These are phyloP conservation scores for Fomitopsis betulina DNA, from an alignment of 1,284 basidiomycete genomes.

Conservation along the genomic window DNA sequence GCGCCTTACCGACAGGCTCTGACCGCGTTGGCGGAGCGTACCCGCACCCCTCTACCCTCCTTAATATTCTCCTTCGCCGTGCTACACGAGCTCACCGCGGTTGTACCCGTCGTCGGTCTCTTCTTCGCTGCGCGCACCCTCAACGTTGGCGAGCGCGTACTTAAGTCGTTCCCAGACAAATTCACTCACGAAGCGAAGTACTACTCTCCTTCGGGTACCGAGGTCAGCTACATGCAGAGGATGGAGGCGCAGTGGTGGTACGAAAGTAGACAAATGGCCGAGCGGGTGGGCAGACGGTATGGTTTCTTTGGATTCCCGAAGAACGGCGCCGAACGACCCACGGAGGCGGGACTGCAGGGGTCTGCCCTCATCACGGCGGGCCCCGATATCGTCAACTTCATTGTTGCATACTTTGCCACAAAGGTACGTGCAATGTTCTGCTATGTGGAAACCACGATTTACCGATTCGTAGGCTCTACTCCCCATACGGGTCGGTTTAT, in stretches of 20 bases:
- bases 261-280: slow-evolving; percentile 72
- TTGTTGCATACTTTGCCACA: slow-evolving; percentile 80
- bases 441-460: too few relatives aligned
- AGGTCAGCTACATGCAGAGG: slow-evolving; percentile 36
- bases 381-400: slow-evolving; percentile 72
- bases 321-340: slow-evolving; percentile 24
- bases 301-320: slow-evolving; percentile 81
- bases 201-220: slow-evolving; percentile 3
- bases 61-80: slow-evolving; percentile 78
- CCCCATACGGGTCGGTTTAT: slow-evolving; percentile 72
- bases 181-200: not conserved
- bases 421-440: slow-evolving; percentile 53
- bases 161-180: slow-evolving; percentile 33
- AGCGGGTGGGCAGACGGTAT: slow-evolving; percentile 72
- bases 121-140: slow-evolving; percentile 71
- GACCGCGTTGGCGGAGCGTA: slow-evolving; percentile 52
- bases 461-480: slow-evolving; percentile 60
- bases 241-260: slow-evolving; percentile 55
- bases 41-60: slow-evolving; percentile 72
- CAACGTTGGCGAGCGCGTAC: slow-evolving; percentile 69
- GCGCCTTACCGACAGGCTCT: slow-evolving; percentile 49
- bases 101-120: slow-evolving; percentile 71
- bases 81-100: slow-evolving; percentile 85
- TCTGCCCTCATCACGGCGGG: slow-evolving; percentile 34
- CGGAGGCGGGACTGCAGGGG: not conserved